phyloP scores from a whole-genome alignment of 768 basidiomycete species.

The Boletus tomentosulus region DNA sequence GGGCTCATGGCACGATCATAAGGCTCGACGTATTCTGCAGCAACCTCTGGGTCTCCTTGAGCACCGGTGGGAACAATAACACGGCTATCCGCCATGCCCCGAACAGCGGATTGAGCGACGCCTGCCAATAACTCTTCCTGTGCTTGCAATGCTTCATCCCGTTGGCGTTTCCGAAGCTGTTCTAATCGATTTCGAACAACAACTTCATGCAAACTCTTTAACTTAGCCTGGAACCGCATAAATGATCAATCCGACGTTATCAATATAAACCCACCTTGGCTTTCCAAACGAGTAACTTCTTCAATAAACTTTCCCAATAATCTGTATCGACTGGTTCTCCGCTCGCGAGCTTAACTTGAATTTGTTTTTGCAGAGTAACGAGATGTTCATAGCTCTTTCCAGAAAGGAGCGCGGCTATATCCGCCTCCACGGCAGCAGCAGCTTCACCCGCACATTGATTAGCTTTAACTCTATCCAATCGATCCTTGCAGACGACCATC shows the following conservation, averaged over 20 bases:
- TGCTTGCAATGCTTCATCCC: slow-evolving; percentile 92
- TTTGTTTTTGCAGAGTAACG: slow-evolving; percentile 72
- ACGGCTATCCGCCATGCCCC: slow-evolving; percentile 37
- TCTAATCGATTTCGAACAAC: slow-evolving; percentile 95
- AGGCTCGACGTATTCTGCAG: slow-evolving; percentile 64
- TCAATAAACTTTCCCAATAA: slow-evolving; percentile 93
- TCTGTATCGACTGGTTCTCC: slow-evolving; percentile 96
- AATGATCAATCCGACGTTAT: background rate
- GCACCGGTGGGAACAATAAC: slow-evolving; percentile 32
- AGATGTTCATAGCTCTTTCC: slow-evolving; percentile 88
- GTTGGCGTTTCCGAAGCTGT: slow-evolving; percentile 90
- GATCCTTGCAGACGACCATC: slow-evolving; percentile 95
- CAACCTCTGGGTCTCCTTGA: slow-evolving; percentile 34
- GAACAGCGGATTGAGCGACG: slow-evolving; percentile 58
- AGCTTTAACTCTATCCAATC: slow-evolving; percentile 68
- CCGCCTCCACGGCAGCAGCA: slow-evolving; percentile 76
- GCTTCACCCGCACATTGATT: slow-evolving; percentile 62
- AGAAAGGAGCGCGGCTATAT: slow-evolving; percentile 74
- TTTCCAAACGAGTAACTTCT: slow-evolving; percentile 94
- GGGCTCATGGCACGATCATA: slow-evolving; percentile 90
- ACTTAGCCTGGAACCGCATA: slow-evolving; percentile 63
- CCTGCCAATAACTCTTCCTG: slow-evolving; percentile 87
- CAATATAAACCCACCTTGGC: slow-evolving; percentile 61
- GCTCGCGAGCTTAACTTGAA: slow-evolving; percentile 83
- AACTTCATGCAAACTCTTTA: slow-evolving; percentile 90